These are phyloP conservation scores for Guyanaporus albipodus DNA, from an alignment of 768 basidiomycete genomes.

Conservation along the genomic window DNA sequence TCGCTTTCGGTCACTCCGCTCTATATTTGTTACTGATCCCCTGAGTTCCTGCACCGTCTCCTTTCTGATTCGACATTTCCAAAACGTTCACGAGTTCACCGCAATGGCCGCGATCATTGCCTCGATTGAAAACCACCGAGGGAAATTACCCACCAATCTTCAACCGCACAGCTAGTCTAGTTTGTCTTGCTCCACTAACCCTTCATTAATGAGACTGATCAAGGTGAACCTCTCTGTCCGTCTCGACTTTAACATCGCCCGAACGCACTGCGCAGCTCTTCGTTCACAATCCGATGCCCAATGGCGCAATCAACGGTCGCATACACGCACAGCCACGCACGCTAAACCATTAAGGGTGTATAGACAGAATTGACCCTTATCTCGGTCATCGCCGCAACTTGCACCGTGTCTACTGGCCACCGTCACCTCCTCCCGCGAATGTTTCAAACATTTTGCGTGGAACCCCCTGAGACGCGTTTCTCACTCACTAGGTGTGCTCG, in stretches of 20 bases:
- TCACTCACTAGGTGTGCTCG: background rate
- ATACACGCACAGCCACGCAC: slow-evolving; percentile 13
- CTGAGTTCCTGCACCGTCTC: background rate
- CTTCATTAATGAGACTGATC: slow-evolving; percentile 6
- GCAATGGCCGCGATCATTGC: slow-evolving; percentile 16
- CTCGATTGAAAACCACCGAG: slow-evolving; percentile 17
- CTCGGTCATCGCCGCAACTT: slow-evolving; percentile 18
- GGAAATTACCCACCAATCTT: slow-evolving; percentile 3
- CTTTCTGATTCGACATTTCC: slow-evolving; percentile 2
- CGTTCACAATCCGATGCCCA: slow-evolving; percentile 7
- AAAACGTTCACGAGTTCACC: slow-evolving; percentile 14
- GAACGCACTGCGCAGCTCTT: slow-evolving; percentile 1
- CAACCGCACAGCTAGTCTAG: background rate
- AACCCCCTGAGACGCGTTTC: background rate
- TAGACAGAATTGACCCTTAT: slow-evolving; percentile 14
- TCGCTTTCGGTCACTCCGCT: background rate
- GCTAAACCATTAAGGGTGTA: slow-evolving; percentile 5
- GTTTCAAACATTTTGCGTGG: background rate
- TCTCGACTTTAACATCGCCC: background rate
- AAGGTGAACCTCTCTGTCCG: background rate
- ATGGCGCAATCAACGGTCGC: slow-evolving; percentile 9
- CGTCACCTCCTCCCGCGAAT: slow-evolving; percentile 19
- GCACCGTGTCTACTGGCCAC: background rate
- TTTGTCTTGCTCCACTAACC: background rate
- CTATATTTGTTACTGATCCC: background rate